Conservation (phyloP, 805 yeast species). For the Pichia manshurica region DNA sequence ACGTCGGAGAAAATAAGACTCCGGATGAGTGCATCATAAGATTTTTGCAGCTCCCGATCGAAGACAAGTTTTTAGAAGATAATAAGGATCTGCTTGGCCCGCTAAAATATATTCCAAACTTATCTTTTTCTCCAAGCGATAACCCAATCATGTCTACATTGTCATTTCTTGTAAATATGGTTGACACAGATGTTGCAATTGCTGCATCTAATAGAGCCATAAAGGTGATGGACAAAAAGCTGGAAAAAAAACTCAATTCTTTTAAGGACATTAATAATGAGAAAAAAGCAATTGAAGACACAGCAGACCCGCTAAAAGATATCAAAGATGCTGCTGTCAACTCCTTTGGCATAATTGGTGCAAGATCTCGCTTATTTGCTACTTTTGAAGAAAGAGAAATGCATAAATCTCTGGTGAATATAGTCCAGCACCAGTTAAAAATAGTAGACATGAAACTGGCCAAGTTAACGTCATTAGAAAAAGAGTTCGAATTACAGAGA, state of each 20-base stretch:
- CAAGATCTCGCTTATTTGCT: constrained; percentile 74
- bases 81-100: constrained; percentile 54
- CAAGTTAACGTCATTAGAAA: constrained; percentile 57
- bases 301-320: constrained; percentile 21
- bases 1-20: constrained; percentile 55
- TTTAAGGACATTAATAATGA: constrained; percentile 17
- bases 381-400: constrained; percentile 75
- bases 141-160: constrained; percentile 94
- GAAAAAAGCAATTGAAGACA: constrained; percentile 3
- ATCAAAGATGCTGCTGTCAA: constrained; percentile 57
- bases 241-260: constrained; percentile 34
- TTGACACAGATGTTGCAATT: constrained; percentile 79
- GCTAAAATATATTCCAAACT: constrained; percentile 71
- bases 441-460: constrained; percentile 60
- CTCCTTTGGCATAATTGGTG: constrained; percentile 74
- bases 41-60: constrained; percentile 75
- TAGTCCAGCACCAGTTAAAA: constrained; percentile 56
- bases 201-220: constrained; percentile 71
- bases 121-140: constrained; percentile 80
- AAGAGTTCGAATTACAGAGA: constrained; percentile 58
- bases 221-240: constrained; percentile 39
- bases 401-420: constrained; percentile 50
- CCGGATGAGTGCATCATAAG: constrained; percentile 76
- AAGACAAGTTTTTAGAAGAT: constrained; percentile 59
- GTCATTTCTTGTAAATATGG: constrained; percentile 77